Conservation (phyloP, 2,329 filamentous ascomycete species). For the Phialophora verrucosa region DNA sequence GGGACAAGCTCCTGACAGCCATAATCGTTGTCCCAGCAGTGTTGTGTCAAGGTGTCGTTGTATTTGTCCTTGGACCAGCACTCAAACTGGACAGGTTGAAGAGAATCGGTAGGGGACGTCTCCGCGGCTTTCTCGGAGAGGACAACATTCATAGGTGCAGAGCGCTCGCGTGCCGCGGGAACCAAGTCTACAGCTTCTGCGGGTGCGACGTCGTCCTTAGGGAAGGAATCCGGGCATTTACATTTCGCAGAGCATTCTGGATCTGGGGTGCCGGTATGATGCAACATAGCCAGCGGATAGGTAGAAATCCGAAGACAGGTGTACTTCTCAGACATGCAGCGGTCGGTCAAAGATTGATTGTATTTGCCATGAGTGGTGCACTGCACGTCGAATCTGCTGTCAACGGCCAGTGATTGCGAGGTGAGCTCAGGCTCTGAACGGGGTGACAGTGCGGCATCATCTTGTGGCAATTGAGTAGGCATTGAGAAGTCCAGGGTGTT, state of each 20-base stretch:
- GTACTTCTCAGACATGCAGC: constrained; percentile 9
- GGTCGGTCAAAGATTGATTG: constrained; percentile 7
- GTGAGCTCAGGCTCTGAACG: neutral
- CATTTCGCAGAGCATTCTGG: neutral
- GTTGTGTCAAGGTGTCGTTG: constrained; percentile 13
- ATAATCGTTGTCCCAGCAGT: constrained; percentile 13
- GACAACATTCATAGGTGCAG: neutral
- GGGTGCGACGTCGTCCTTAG: neutral
- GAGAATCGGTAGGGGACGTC: neutral
- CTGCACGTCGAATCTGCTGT: constrained; percentile 1
- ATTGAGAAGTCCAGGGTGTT: constrained; percentile 10
- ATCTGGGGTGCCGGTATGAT: neutral
- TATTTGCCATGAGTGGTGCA: neutral
- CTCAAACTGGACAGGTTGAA: neutral
- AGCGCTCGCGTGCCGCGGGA: neutral
- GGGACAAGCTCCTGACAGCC: neutral
- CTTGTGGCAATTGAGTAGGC: neutral
- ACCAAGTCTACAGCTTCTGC: neutral
- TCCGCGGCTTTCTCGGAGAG: neutral
- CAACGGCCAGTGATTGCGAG: neutral
- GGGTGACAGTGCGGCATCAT: neutral
- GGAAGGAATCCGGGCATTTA: neutral
- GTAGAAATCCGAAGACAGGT: neutral
- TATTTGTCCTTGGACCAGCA: constrained; percentile 6
- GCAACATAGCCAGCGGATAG: neutral